Evolutionary conservation across 352 stramenopile species (phyloP).

Genomic region (Phytopythium boreale): DNA sequence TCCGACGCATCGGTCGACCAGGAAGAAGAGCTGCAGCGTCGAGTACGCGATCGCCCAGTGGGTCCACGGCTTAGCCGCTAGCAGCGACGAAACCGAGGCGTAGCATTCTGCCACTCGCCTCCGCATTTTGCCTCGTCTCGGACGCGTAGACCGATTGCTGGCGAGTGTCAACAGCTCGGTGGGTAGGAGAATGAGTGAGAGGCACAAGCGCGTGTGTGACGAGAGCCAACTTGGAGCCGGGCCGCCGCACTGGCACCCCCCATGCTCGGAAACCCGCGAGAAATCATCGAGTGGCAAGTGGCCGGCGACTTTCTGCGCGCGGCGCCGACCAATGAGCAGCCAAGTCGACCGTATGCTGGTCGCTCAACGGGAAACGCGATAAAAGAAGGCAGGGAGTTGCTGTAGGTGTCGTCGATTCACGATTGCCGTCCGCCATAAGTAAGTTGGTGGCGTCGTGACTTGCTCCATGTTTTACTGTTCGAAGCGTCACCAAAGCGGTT

Average conservation of each 20-base stretch:
- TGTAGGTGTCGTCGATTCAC: background rate
- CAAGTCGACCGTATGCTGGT: background rate
- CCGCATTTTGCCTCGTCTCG: background rate
- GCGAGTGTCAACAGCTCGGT: background rate
- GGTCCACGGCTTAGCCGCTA: slow-evolving; percentile 7
- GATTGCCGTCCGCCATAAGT: background rate
- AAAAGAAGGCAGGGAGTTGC: background rate
- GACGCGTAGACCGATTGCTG: background rate
- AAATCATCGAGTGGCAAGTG: slow-evolving; percentile 1
- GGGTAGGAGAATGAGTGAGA: background rate
- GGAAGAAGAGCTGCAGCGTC: slow-evolving; percentile 12
- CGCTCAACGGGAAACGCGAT: background rate
- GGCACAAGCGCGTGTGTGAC: background rate
- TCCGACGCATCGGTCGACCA: slow-evolving; percentile 12
- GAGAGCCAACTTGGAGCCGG: background rate
- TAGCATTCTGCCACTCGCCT: background rate
- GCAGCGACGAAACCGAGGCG: background rate
- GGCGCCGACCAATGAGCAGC: background rate
- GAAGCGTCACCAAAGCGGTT: too few species aligned
- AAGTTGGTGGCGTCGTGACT: too few species aligned
- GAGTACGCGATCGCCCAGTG: slow-evolving; percentile 11
- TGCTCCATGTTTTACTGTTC: too few species aligned
- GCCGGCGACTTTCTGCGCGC: background rate
- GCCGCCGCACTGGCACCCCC: background rate
- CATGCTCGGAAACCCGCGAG: background rate